phyloP scores from a whole-genome alignment of 208 protist species.

The Trypanosomatidae sp. region DNA sequence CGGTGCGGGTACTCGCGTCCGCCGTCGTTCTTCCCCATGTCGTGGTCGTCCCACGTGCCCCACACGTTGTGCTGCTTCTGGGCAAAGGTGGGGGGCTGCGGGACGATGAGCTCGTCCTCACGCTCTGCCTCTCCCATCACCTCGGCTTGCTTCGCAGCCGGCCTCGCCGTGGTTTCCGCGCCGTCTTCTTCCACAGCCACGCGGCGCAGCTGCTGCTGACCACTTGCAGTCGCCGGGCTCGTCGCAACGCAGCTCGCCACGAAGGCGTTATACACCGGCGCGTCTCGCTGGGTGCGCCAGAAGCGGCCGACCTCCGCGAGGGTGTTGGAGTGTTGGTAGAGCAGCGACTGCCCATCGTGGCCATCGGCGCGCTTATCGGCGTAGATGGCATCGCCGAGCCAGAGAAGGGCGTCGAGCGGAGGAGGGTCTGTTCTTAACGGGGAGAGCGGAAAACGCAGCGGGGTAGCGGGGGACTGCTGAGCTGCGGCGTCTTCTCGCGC shows the following conservation, averaged over 20 bases:
- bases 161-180: too few relatives aligned
- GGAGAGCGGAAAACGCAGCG: not conserved
- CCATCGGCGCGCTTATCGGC: slow-evolving; percentile 54
- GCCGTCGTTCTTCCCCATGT: slow-evolving; percentile 88
- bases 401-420: slow-evolving; percentile 68
- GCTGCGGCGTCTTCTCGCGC: not conserved
- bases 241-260: slow-evolving; percentile 40
- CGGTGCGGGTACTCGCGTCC: slow-evolving; percentile 62
- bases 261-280: slow-evolving; percentile 62
- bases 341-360: slow-evolving; percentile 20
- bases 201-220: too few relatives aligned
- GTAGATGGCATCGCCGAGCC: slow-evolving; percentile 88
- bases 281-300: slow-evolving; percentile 55
- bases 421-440: not conserved
- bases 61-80: slow-evolving; percentile 42
- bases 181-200: too few relatives aligned
- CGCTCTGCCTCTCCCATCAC: too few relatives aligned
- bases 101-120: too few relatives aligned
- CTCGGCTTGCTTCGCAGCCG: too few relatives aligned
- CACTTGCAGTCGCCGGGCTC: too few relatives aligned
- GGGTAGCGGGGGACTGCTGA: not conserved
- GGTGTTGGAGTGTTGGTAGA: slow-evolving; percentile 24
- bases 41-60: slow-evolving; percentile 91
- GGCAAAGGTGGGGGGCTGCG: too few relatives aligned
- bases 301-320: slow-evolving; percentile 46